Evolutionary conservation across 2,329 filamentous ascomycete species (phyloP).

Genomic region (Neonectria faginata): DNA sequence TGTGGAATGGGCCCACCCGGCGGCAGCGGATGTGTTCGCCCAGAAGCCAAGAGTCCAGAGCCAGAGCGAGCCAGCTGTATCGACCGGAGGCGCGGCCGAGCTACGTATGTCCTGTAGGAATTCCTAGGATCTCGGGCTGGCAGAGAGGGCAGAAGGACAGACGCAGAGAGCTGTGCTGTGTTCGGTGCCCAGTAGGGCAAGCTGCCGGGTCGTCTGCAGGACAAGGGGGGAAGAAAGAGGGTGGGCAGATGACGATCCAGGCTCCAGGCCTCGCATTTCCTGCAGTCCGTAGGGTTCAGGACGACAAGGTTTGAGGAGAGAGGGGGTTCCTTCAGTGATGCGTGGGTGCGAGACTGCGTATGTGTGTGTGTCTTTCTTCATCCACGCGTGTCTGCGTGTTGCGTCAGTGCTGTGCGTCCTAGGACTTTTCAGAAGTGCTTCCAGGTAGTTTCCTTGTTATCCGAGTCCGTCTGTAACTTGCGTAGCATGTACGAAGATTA

Average conservation of each 20-base stretch:
- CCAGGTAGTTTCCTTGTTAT: not conserved
- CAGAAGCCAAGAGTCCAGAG: slow-evolving; percentile 5
- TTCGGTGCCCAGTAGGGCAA: slow-evolving; percentile 7
- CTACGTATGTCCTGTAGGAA: not conserved
- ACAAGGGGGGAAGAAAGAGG: slow-evolving; percentile 4
- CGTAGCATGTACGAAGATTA: not conserved
- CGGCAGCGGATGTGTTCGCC: slow-evolving; percentile 13
- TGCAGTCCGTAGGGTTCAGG: not conserved
- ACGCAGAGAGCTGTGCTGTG: not conserved
- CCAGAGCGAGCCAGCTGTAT: not conserved
- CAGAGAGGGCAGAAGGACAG: not conserved
- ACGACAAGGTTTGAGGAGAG: slow-evolving; percentile 12
- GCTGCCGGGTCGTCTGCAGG: slow-evolving; percentile 11
- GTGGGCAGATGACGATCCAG: slow-evolving; percentile 31
- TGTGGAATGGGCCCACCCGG: slow-evolving; percentile 30
- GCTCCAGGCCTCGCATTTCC: slow-evolving; percentile 18
- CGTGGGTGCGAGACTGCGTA: not conserved
- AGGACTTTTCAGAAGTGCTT: slow-evolving; percentile 3
- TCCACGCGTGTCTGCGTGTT: not conserved
- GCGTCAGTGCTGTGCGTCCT: slow-evolving; percentile 17
- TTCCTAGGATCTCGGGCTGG: not conserved
- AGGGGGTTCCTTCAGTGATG: not conserved
- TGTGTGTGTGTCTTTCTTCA: not conserved
- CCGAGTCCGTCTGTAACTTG: not conserved
- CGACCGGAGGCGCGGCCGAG: slow-evolving; percentile 11